phyloP scores from a whole-genome alignment of 805 yeast genomes.

The Jamesozyma jinghongensis region DNA sequence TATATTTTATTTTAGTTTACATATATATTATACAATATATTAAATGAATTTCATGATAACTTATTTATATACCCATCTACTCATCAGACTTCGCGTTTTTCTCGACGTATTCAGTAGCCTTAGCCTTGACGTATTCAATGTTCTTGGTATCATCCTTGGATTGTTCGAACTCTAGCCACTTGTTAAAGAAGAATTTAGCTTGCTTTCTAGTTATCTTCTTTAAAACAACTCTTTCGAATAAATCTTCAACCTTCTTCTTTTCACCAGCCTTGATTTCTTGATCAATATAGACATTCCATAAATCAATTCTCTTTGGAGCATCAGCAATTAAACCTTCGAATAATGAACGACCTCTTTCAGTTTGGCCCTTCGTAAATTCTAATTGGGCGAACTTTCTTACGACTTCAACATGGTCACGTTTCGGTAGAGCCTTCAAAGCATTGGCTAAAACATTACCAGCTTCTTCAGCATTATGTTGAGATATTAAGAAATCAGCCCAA shows the following conservation, averaged over 20 bases:
- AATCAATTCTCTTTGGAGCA: constrained; percentile 83
- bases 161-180: constrained; percentile 81
- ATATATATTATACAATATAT: too few species aligned
- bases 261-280: constrained; percentile 73
- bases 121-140: constrained; percentile 78
- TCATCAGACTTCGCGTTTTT: constrained; percentile 7
- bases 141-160: constrained; percentile 56
- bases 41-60: background rate
- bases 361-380: constrained; percentile 79
- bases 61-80: background rate
- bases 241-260: constrained; percentile 58
- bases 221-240: constrained; percentile 71
- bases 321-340: constrained; percentile 88
- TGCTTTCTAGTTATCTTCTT: constrained; percentile 71
- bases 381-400: constrained; percentile 84
- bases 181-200: constrained; percentile 88
- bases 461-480: constrained; percentile 42
- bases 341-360: constrained; percentile 89
- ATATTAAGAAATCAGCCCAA: constrained; percentile 69
- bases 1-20: too few species aligned
- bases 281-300: constrained; percentile 93
- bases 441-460: constrained; percentile 68
- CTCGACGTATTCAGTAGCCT: constrained; percentile 71
- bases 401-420: constrained; percentile 64
- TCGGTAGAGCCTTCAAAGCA: constrained; percentile 63